Conservation (phyloP, 345 rosid genomes). For the Luvunga scandens region DNA sequence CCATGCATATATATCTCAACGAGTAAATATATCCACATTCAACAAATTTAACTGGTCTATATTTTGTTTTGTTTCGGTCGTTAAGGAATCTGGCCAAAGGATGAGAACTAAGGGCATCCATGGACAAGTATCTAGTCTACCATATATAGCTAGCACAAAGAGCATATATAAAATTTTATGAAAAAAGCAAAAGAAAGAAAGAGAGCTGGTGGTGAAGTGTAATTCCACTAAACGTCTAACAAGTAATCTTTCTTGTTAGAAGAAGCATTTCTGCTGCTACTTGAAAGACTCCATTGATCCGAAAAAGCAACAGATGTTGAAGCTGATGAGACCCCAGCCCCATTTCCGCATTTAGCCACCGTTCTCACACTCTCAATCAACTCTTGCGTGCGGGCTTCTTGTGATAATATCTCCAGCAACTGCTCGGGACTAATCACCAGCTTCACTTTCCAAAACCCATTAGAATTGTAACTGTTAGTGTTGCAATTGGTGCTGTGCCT, state of each 20-base stretch:
- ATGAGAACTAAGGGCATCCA: too few relatives aligned
- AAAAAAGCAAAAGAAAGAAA: background rate
- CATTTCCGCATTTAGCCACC: conserved; percentile 62
- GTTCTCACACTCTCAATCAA: conserved; percentile 72
- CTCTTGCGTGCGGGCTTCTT: conserved; percentile 61
- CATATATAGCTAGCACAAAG: too few relatives aligned
- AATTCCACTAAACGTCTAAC: conserved; percentile 12
- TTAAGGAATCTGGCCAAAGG: too few relatives aligned
- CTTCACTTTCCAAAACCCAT: conserved; percentile 84
- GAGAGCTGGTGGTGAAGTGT: background rate
- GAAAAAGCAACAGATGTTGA: conserved; percentile 33
- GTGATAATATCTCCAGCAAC: conserved; percentile 63
- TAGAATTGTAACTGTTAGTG: background rate
- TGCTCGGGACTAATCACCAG: conserved; percentile 65
- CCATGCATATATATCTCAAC: too few relatives aligned
- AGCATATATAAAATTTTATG: too few relatives aligned
- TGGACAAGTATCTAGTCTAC: too few relatives aligned
- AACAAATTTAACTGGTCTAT: too few relatives aligned
- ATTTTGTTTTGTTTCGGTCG: too few relatives aligned
- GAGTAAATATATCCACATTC: too few relatives aligned
- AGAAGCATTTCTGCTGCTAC: conserved; percentile 42
- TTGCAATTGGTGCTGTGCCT: conserved; percentile 14
- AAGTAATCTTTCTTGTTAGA: conserved; percentile 26
- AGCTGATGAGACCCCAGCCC: conserved; percentile 20
- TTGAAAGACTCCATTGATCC: conserved; percentile 54